phyloP scores from a whole-genome alignment of 164 flowering plant genomes.

The Euptelea pleiosperma region DNA sequence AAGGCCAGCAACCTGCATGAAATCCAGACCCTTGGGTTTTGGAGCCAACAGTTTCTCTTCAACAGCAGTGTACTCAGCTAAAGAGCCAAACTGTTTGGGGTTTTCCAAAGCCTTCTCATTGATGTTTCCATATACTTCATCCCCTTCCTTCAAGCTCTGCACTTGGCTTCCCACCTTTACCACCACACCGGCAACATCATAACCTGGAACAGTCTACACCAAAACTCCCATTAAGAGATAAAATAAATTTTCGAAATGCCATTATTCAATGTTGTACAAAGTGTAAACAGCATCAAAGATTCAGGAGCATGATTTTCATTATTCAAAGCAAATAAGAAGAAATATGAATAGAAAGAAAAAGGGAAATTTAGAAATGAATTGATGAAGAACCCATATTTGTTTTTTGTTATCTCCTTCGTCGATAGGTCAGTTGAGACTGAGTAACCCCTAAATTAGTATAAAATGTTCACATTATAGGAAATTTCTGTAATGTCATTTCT shows the following conservation, averaged over 20 bases:
- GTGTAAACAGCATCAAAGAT: not conserved
- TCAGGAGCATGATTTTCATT: not conserved
- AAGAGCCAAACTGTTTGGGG: conserved; percentile 84
- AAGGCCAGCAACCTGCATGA: conserved; percentile 76
- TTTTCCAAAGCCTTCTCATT: conserved; percentile 85
- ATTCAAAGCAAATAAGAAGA: too few relatives aligned
- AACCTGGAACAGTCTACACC: conserved; percentile 85
- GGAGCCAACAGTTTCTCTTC: conserved; percentile 86
- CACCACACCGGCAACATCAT: conserved; percentile 93
- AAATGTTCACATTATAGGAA: too few relatives aligned
- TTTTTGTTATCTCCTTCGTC: too few relatives aligned
- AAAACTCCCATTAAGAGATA: conserved; percentile 11
- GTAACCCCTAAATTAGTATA: too few relatives aligned
- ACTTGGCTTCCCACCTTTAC: conserved; percentile 91
- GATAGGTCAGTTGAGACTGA: too few relatives aligned
- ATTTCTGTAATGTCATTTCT: too few relatives aligned
- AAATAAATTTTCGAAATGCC: not conserved
- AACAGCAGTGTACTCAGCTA: conserved; percentile 91
- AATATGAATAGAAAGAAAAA: too few relatives aligned
- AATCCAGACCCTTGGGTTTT: conserved; percentile 79
- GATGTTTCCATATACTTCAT: conserved; percentile 92
- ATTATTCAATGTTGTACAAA: not conserved
- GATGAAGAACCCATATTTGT: too few relatives aligned
- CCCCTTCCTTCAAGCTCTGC: conserved; percentile 73
- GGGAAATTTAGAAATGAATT: too few relatives aligned